These are phyloP conservation scores for Fusarium algeriense DNA, from an alignment of 2,329 filamentous ascomycete species.

Conservation along the genomic window DNA sequence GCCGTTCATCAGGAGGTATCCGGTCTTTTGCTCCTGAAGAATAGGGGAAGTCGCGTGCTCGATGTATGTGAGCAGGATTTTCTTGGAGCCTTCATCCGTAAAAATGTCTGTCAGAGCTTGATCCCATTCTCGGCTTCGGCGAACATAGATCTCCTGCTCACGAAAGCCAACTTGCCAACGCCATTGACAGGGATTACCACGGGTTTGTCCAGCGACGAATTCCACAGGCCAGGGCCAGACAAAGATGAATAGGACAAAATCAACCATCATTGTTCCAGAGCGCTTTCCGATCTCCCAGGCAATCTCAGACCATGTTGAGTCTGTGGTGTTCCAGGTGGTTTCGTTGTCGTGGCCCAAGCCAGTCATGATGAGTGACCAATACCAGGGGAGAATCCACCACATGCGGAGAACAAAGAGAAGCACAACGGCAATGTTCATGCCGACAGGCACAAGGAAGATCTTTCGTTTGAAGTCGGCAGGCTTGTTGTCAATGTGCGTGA, in stretches of 20 bases:
- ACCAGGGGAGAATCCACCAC: conserved; percentile 77
- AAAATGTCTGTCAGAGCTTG: conserved; percentile 67
- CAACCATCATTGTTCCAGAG: conserved; percentile 75
- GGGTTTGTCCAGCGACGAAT: conserved; percentile 72
- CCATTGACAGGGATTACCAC: conserved; percentile 77
- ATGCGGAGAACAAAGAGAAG: conserved; percentile 75
- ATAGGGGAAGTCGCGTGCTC: conserved; percentile 76
- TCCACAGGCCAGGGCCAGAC: conserved; percentile 80
- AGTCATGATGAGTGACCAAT: conserved; percentile 74
- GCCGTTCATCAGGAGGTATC: conserved; percentile 85
- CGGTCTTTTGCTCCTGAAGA: conserved; percentile 81
- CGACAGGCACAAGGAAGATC: conserved; percentile 82
- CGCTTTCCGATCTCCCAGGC: conserved; percentile 69
- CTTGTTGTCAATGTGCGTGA: conserved; percentile 83
- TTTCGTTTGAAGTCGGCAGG: conserved; percentile 79
- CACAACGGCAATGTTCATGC: conserved; percentile 78
- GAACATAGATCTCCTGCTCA: conserved; percentile 83
- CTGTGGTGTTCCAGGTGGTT: conserved; percentile 71
- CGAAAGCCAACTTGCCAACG: conserved; percentile 80
- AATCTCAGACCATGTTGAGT: conserved; percentile 69
- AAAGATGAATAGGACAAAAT: conserved; percentile 77
- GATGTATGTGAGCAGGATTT: conserved; percentile 71
- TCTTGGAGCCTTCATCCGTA: conserved; percentile 63
- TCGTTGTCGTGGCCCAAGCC: conserved; percentile 75
- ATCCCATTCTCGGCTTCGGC: conserved; percentile 81